Evolutionary conservation across 805 yeast species (phyloP).

Genomic region (Clavispora asparagi): DNA sequence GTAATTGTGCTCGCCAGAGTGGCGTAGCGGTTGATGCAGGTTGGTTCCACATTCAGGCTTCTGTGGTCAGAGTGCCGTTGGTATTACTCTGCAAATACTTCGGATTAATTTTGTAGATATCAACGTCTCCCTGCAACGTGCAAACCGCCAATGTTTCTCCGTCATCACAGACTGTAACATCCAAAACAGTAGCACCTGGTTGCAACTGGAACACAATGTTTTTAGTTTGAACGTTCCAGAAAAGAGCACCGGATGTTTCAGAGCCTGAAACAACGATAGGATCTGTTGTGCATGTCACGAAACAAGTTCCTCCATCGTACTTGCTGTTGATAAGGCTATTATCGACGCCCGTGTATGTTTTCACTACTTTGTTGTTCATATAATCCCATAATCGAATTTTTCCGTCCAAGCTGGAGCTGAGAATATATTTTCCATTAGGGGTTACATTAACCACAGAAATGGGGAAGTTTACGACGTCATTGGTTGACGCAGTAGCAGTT

Average conservation of each 20-base stretch:
- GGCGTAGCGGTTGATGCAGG: not conserved
- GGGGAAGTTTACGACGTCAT: slow-evolving; percentile 53
- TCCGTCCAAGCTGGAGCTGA: slow-evolving; percentile 81
- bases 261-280: slow-evolving; percentile 57
- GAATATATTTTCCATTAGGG: slow-evolving; percentile 73
- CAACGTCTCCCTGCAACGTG: slow-evolving; percentile 12
- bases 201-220: slow-evolving; percentile 32
- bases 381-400: slow-evolving; percentile 80
- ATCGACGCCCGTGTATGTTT: slow-evolving; percentile 48
- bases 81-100: not conserved
- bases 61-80: not conserved
- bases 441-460: slow-evolving; percentile 68
- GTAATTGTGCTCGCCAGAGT: not conserved
- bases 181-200: slow-evolving; percentile 31
- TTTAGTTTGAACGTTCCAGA: slow-evolving; percentile 69
- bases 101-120: slow-evolving; percentile 8
- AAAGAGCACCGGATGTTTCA: slow-evolving; percentile 45
- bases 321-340: slow-evolving; percentile 41
- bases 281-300: slow-evolving; percentile 33
- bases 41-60: not conserved
- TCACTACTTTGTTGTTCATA: slow-evolving; percentile 71
- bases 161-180: slow-evolving; percentile 31
- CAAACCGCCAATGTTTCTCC: slow-evolving; percentile 34
- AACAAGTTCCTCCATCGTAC: slow-evolving; percentile 48
- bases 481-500: slow-evolving; percentile 53